These are phyloP conservation scores for Cyamopsis tetragonoloba DNA, from an alignment of 306 rosid genomes.

Conservation along the genomic window DNA sequence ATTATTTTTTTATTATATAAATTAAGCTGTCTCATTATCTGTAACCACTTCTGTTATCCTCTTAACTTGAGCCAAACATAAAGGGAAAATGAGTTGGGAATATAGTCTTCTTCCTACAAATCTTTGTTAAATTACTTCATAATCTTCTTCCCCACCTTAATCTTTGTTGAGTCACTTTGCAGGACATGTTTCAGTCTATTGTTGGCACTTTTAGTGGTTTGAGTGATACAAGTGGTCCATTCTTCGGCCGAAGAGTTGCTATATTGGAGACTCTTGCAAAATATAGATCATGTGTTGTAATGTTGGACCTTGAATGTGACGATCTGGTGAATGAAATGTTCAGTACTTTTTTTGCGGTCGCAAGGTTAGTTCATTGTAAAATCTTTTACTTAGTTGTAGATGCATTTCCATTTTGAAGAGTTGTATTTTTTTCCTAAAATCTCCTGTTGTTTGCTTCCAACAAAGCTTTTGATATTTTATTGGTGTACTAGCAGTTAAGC, in stretches of 20 bases:
- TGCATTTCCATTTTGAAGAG: background rate
- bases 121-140: too few relatives aligned
- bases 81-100: constrained; percentile 10
- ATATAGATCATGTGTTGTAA: constrained; percentile 96
- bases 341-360: constrained; percentile 77
- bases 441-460: constrained; percentile 20
- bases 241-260: constrained; percentile 78
- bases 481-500: constrained; percentile 9
- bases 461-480: constrained; percentile 22
- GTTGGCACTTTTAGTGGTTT: constrained; percentile 89
- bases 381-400: constrained; percentile 12
- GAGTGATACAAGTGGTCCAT: constrained; percentile 71
- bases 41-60: background rate
- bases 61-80: background rate
- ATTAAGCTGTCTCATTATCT: constrained; percentile 12
- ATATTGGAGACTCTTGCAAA: constrained; percentile 93
- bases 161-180: constrained; percentile 37
- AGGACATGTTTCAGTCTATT: constrained; percentile 90
- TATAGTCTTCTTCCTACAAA: constrained; percentile 13
- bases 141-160: too few relatives aligned
- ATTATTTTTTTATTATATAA: constrained; percentile 25
- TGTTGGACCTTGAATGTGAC: constrained; percentile 98
- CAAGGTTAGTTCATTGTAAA: constrained; percentile 59
- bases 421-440: constrained; percentile 14
- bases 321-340: constrained; percentile 92